Conservation (phyloP, 495 filamentous ascomycete species). For the Aspergillus funiculosus region DNA sequence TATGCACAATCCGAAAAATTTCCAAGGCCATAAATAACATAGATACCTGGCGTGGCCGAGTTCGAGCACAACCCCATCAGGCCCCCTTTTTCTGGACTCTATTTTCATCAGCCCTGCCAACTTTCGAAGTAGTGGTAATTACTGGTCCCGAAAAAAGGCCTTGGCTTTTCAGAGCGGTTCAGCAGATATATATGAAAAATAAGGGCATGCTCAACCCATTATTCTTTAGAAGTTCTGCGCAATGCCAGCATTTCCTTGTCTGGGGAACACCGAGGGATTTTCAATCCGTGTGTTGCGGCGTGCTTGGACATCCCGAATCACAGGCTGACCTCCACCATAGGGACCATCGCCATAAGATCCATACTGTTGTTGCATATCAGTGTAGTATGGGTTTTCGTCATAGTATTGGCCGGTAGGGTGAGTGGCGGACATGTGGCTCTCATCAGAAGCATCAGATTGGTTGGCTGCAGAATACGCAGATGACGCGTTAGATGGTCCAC, state of each 20-base stretch:
- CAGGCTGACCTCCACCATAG: constrained; percentile 59
- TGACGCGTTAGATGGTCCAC: constrained; percentile 92
- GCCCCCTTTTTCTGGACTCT: no score
- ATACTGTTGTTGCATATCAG: constrained; percentile 48
- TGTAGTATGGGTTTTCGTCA: constrained; percentile 51
- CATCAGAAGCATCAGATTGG: constrained; percentile 77
- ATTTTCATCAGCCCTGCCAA: no score
- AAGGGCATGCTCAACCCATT: neutral
- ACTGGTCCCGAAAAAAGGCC: neutral
- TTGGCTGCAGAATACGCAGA: constrained; percentile 85
- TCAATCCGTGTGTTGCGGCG: constrained; percentile 91
- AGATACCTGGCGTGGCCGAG: no score
- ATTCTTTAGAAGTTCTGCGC: constrained; percentile 87
- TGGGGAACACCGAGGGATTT: constrained; percentile 76
- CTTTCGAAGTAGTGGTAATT: no score
- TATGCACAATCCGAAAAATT: no score
- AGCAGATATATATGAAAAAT: constrained; percentile 1
- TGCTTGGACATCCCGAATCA: constrained; percentile 91
- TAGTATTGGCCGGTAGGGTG: constrained; percentile 46
- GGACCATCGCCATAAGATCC: constrained; percentile 51
- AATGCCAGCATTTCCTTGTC: constrained; percentile 88
- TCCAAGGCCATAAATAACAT: no score
- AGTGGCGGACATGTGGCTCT: constrained; percentile 52
- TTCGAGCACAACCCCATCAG: no score
- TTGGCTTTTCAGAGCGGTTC: neutral